Percentiles rank a stretch among this genome's conserved stretches.
phyloP scores from a whole-genome alignment of 306 rosid genomes.

The Quercus variabilis region DNA sequence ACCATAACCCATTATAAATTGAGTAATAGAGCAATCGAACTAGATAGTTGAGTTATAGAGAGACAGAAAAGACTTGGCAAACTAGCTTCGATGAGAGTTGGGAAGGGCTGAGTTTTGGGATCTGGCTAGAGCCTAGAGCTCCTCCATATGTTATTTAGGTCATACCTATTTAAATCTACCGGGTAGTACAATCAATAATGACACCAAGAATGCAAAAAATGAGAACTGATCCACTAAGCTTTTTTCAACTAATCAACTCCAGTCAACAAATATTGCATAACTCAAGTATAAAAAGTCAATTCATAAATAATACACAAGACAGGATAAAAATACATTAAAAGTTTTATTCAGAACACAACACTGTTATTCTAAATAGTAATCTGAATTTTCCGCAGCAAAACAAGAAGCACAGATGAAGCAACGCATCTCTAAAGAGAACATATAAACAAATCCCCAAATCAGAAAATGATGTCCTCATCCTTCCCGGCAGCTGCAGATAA shows the following conservation, averaged over 20 bases:
- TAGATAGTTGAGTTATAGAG: no score
- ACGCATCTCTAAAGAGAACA: constrained; percentile 8
- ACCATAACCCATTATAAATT: no score
- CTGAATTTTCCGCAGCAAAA: constrained; percentile 4
- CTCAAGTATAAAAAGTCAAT: background rate
- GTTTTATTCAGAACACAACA: constrained; percentile 18
- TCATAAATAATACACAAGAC: constrained; percentile 19
- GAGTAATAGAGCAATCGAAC: no score
- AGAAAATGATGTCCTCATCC: constrained; percentile 84
- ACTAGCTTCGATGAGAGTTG: no score
- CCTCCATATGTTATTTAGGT: background rate
- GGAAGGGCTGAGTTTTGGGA: no score
- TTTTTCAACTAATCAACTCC: background rate
- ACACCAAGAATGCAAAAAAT: background rate
- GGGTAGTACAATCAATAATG: background rate
- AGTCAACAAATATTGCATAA: constrained; percentile 10
- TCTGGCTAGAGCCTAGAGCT: background rate
- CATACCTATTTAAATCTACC: background rate
- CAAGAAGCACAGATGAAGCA: background rate
- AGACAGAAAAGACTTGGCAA: no score
- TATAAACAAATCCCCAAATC: constrained; percentile 25
- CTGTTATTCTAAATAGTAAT: background rate
- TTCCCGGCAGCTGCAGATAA: constrained; percentile 50
- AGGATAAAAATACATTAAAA: constrained; percentile 18
- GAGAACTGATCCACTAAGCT: background rate